Conservation (phyloP, 306 rosid species). For the Styphnolobium japonicum region DNA sequence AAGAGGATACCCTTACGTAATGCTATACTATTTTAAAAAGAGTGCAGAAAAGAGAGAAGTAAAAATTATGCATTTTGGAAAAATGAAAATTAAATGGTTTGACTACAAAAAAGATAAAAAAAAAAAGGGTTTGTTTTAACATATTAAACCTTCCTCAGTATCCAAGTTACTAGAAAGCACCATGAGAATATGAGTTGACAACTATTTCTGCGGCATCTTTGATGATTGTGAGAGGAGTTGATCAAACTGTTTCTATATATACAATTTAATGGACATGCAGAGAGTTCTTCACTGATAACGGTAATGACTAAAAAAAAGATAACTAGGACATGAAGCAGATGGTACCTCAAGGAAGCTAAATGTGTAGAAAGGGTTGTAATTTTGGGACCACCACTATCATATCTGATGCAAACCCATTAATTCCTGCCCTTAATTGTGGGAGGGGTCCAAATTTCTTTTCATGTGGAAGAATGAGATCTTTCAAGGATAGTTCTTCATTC, state of each 20-base stretch:
- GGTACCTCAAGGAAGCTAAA: conserved; percentile 22
- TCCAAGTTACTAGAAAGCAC: conserved; percentile 4
- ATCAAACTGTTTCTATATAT: not conserved
- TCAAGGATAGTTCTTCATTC: conserved; percentile 19
- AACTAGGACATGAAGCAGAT: not conserved
- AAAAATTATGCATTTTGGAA: not conserved
- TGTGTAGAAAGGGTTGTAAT: not conserved
- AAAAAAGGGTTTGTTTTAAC: not conserved
- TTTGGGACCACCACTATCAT: conserved; percentile 41
- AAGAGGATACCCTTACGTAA: not conserved
- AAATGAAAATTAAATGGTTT: not conserved
- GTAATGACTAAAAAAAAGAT: not conserved
- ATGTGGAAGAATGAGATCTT: conserved; percentile 37
- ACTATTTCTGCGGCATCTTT: not conserved
- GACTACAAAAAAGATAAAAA: too few species aligned
- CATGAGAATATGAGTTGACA: not conserved
- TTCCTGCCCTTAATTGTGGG: conserved; percentile 12
- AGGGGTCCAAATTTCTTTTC: conserved; percentile 31
- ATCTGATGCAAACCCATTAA: not conserved
- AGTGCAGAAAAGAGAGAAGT: not conserved
- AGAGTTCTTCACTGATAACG: not conserved
- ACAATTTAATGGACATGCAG: not conserved
- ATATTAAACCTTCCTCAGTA: not conserved
- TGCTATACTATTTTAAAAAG: not conserved
- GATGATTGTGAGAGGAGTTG: conserved; percentile 4